Evolutionary conservation across 805 yeast genomes (phyloP).

Genomic region (Candida parachauliodes): DNA sequence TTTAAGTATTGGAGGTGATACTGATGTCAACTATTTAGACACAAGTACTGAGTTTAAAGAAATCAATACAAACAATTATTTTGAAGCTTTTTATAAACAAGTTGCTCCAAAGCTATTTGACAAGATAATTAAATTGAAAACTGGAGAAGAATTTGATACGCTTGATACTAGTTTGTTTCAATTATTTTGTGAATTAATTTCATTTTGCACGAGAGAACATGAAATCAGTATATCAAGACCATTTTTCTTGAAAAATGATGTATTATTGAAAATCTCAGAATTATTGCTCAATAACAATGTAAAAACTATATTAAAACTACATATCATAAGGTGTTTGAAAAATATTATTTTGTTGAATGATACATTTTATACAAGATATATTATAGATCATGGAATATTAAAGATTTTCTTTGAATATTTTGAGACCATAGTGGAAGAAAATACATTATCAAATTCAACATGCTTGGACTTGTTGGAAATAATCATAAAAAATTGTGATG

Average conservation of each 20-base stretch:
- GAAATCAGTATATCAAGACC: constrained; percentile 53
- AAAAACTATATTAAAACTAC: constrained; percentile 54
- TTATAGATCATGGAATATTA: constrained; percentile 54
- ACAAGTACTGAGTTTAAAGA: constrained; percentile 22
- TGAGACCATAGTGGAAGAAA: constrained; percentile 42
- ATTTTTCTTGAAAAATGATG: constrained; percentile 57
- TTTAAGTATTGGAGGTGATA: constrained; percentile 1
- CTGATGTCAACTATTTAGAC: constrained; percentile 1
- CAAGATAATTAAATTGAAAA: constrained; percentile 39
- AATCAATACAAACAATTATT: constrained; percentile 42
- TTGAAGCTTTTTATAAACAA: constrained; percentile 56
- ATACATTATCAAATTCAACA: constrained; percentile 71
- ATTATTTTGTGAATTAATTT: constrained; percentile 66
- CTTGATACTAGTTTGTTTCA: constrained; percentile 44
- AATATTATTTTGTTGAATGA: constrained; percentile 61
- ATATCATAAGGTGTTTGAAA: constrained; percentile 68
- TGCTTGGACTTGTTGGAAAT: constrained; percentile 65
- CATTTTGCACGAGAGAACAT: constrained; percentile 66
- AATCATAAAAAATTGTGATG: constrained; percentile 23
- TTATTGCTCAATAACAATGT: constrained; percentile 39
- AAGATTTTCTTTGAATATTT: constrained; percentile 48
- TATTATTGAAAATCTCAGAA: constrained; percentile 53
- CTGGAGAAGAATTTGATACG: constrained; percentile 9
- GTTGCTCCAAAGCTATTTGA: constrained; percentile 58
- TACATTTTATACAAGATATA: constrained; percentile 51